A percentile compares a stretch with the other conserved stretches of the same genome.
These are phyloP conservation scores for Annulohypoxylon truncatum DNA, from an alignment of 2,329 filamentous ascomycete species.

Conservation along the genomic window DNA sequence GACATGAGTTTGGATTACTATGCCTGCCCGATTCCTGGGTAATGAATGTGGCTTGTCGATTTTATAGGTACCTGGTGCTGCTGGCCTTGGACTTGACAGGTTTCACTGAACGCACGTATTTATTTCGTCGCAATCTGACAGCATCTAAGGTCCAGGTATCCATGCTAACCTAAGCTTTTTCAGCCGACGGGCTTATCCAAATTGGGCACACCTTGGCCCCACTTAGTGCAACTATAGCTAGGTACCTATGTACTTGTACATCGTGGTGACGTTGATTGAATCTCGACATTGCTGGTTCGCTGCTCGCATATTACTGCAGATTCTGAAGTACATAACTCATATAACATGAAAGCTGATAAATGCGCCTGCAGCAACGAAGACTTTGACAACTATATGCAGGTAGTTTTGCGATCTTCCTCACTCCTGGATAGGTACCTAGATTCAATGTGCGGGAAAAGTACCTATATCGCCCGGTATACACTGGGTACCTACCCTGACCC, in stretches of 20 bases:
- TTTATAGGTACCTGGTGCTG: slow-evolving; percentile 12
- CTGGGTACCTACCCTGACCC: neutral
- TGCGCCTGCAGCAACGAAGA: too few relatives aligned
- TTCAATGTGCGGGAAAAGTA: too few relatives aligned
- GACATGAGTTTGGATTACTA: slow-evolving; percentile 22
- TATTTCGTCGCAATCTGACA: slow-evolving; percentile 28
- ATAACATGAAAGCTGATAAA: too few relatives aligned
- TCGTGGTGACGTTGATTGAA: too few relatives aligned
- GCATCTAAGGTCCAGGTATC: slow-evolving; percentile 7
- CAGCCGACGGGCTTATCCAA: slow-evolving; percentile 28
- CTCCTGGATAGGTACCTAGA: too few relatives aligned
- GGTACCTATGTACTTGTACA: too few relatives aligned
- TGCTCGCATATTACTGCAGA: too few relatives aligned
- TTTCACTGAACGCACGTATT: slow-evolving; percentile 20
- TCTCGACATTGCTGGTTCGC: too few relatives aligned
- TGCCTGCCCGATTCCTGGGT: neutral
- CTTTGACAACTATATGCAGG: too few relatives aligned
- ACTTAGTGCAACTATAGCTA: neutral
- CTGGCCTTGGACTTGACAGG: slow-evolving; percentile 28
- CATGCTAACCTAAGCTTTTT: slow-evolving; percentile 39
- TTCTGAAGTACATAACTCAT: too few relatives aligned
- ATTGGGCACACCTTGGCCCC: slow-evolving; percentile 8
- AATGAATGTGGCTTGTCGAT: slow-evolving; percentile 17
- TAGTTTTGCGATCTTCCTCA: too few relatives aligned
- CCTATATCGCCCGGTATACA: too few relatives aligned